A percentile compares a stretch with the other conserved stretches of the same genome.
These are phyloP conservation scores for Gryganskiella cystojenkinii DNA, from an alignment of 192 early-diverging fungal species.

Conservation along the genomic window DNA sequence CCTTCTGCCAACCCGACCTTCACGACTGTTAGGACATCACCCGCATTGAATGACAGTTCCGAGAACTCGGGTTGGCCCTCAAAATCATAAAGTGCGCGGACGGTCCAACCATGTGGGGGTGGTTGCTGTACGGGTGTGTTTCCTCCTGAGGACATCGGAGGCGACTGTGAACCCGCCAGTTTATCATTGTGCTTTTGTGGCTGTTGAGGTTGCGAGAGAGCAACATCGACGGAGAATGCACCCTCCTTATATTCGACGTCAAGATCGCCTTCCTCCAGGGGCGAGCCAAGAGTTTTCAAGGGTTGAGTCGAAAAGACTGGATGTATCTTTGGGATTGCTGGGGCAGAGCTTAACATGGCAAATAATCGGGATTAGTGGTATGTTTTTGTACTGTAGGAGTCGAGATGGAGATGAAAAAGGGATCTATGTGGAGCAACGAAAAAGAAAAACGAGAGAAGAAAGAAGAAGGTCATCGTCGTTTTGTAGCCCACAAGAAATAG, in stretches of 20 bases:
- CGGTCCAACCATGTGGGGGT: conserved; percentile 51
- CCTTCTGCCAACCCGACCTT: conserved; percentile 54
- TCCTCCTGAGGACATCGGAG: neutral
- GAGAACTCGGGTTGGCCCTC: conserved; percentile 51
- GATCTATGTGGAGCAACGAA: neutral
- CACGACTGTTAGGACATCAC: conserved; percentile 51
- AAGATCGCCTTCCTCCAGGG: conserved; percentile 5
- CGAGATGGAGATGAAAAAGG: too few species aligned
- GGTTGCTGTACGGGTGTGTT: conserved; percentile 26
- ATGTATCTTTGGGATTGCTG: conserved; percentile 48
- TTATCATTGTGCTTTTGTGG: conserved; percentile 7
- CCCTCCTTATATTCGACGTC: conserved; percentile 46
- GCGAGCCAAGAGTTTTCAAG: conserved; percentile 11
- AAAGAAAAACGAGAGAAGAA: conserved; percentile 9
- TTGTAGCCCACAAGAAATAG: neutral
- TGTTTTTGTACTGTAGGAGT: too few species aligned
- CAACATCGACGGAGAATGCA: conserved; percentile 29
- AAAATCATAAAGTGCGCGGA: conserved; percentile 55
- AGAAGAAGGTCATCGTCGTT: neutral
- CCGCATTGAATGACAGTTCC: conserved; percentile 53
- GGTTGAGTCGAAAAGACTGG: conserved; percentile 40
- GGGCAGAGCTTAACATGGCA: conserved; percentile 36
- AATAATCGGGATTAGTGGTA: neutral
- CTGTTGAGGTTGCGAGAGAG: conserved; percentile 13
- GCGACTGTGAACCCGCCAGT: neutral